Conservation (phyloP, 306 rosid species). For the Trifolium fragiferum region DNA sequence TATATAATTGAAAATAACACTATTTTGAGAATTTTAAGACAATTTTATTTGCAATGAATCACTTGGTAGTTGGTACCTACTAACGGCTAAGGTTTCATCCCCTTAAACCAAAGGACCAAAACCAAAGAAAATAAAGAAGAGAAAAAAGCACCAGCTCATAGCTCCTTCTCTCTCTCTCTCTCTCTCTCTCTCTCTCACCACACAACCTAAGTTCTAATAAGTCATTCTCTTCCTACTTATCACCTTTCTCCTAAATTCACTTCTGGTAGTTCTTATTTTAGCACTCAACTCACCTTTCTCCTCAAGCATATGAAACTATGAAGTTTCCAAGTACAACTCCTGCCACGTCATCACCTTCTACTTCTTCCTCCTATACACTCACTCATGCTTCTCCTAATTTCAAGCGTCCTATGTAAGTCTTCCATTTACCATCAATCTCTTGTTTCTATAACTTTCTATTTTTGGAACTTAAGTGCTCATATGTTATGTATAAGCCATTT, state of each 20-base stretch:
- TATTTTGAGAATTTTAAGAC: too few species aligned
- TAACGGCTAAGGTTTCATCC: too few species aligned
- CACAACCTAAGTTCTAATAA: neutral
- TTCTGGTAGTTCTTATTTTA: neutral
- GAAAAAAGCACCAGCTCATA: too few species aligned
- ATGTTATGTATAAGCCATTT: too few species aligned
- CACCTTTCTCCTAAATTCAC: neutral
- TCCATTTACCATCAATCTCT: neutral
- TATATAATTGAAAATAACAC: too few species aligned
- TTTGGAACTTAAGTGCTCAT: neutral
- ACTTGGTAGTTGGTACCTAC: too few species aligned
- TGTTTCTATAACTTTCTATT: neutral
- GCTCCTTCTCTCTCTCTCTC: too few species aligned
- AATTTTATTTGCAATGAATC: too few species aligned
- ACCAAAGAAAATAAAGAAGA: neutral
- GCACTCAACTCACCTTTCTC: neutral
- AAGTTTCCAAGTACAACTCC: constrained; percentile 50
- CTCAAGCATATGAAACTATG: constrained; percentile 39
- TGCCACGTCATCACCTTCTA: constrained; percentile 56
- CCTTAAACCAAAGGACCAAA: neutral
- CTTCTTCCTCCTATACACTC: constrained; percentile 57
- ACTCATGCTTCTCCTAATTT: constrained; percentile 56
- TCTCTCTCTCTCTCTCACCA: too few species aligned
- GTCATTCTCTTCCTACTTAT: neutral
- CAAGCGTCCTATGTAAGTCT: constrained; percentile 63